phyloP scores from a whole-genome alignment of 768 basidiomycete genomes.

The Suillus americanus region DNA sequence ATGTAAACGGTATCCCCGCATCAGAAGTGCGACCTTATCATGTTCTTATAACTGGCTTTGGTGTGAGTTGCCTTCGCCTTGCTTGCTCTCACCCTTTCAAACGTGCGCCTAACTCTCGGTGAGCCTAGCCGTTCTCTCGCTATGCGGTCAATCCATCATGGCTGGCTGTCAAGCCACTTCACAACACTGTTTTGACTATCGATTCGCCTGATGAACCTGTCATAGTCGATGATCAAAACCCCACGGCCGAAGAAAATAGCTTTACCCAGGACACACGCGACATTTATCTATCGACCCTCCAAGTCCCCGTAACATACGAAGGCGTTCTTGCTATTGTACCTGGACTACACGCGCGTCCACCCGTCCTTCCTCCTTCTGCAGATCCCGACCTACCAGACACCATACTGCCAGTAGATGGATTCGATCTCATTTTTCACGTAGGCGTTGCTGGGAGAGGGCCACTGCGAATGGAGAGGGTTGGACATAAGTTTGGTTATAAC shows the following conservation, averaged over 20 bases:
- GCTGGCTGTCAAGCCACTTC: conserved; percentile 64
- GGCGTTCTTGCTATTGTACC: conserved; percentile 55
- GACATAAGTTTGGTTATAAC: conserved; percentile 67
- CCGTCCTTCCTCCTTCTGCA: conserved; percentile 41
- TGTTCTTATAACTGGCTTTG: conserved; percentile 54
- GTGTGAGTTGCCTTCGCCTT: conserved; percentile 40
- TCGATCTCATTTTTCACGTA: conserved; percentile 71
- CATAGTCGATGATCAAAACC: conserved; percentile 18
- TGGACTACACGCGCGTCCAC: conserved; percentile 60
- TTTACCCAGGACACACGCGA: conserved; percentile 30
- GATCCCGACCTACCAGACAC: conserved; percentile 39
- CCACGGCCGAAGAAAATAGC: conserved; percentile 12
- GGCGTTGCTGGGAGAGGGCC: conserved; percentile 67
- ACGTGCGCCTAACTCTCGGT: conserved; percentile 17
- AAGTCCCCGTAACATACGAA: conserved; percentile 60
- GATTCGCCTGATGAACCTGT: conserved; percentile 33
- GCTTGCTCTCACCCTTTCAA: conserved; percentile 16
- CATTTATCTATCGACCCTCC: conserved; percentile 59
- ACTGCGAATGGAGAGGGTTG: conserved; percentile 60
- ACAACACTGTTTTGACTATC: conserved; percentile 50
- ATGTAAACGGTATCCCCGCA: conserved; percentile 17
- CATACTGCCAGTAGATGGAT: conserved; percentile 46
- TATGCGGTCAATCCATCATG: conserved; percentile 68
- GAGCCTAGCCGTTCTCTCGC: conserved; percentile 52
- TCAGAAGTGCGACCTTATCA: conserved; percentile 37